Percentiles rank a stretch among this genome's conserved stretches.
Evolutionary conservation across 108 stramenopile genomes (phyloP).

Genomic region (Phaeodactylum tricornutum): DNA sequence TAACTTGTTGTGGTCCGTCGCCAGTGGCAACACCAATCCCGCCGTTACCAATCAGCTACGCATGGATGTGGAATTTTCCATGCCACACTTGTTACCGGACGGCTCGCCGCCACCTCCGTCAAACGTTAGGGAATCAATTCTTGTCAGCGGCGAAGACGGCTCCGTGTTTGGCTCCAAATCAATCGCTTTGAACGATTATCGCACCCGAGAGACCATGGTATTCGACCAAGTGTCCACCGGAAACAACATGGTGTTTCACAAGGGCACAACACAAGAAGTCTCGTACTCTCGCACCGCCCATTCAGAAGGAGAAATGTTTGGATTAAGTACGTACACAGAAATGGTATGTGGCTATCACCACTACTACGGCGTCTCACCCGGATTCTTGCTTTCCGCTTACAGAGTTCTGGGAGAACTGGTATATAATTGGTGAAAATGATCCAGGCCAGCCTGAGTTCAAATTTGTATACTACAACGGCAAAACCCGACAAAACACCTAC

Average conservation of each 20-base stretch:
- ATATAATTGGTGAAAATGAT: constrained; percentile 80
- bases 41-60: constrained; percentile 51
- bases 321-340: constrained; percentile 59
- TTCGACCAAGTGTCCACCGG: constrained; percentile 42
- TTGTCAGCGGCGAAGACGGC: constrained; percentile 3
- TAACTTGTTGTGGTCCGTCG: constrained; percentile 9
- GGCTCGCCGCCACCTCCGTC: constrained; percentile 71
- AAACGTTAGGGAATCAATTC: constrained; percentile 49
- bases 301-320: constrained; percentile 90
- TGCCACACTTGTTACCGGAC: constrained; percentile 83
- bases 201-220: constrained; percentile 80
- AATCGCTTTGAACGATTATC: constrained; percentile 74
- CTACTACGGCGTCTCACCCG: neutral
- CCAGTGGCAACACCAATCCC: constrained; percentile 17
- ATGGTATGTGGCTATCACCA: neutral
- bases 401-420: constrained; percentile 99
- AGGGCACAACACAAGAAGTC: constrained; percentile 41
- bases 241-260: constrained; percentile 33
- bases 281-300: constrained; percentile 77
- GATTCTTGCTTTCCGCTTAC: constrained; percentile 4
- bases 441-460: constrained; percentile 79
- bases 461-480: constrained; percentile 94
- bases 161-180: constrained; percentile 35
- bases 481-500: constrained; percentile 95
- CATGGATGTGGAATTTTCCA: constrained; percentile 85